Base-by-base conservation (phyloP, 768 basidiomycete species). In the Boletus vermiculosoides region DNA sequence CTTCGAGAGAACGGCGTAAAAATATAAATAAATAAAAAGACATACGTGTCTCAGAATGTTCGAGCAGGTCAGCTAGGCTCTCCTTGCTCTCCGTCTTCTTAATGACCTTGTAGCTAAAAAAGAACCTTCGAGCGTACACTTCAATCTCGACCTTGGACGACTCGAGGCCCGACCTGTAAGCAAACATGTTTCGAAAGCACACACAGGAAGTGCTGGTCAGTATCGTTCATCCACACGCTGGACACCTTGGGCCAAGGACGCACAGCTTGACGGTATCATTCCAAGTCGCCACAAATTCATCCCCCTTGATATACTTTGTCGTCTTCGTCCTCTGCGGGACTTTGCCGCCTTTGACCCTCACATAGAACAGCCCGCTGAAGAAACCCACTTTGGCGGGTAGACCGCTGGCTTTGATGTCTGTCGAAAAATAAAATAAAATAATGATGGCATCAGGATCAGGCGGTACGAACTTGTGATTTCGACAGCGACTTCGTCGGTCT, bases 341-440 rank as follows among this genome's bases (percentile, higher is more conserved):
- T n/a, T 45, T 55, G 2, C 66, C 70, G 13, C 70, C 65, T 28
- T 72, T 71, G 59, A 71, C 47, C 18, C 59, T 56, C 47, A 71
- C 55, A 18, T 70, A 71, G 54, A 70, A 71, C 7, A 64, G 15
- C 15, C 71, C 70, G 33, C 59, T 48, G 22, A 71, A 73, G 34
- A 71, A 13, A 34, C 71, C 71, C 15, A 71, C 54, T 63, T 68
- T 71, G 18, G 72, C 62, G 22, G 71, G 71, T 8, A 71, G 62
- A 37, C 70, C 72, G 33, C 68, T 73, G n/a, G 71, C 71, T 55
- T 70, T 72, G 60, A 71, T 71, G 58, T 63, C 71, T 71, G 46
- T 55, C 50, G n/a, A 9, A 16, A 5, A 13, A 15, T 31, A 4
- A 4, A 30, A 45, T 12, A 30, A n/a, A n/a, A 10, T 40, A 9